phyloP scores from a whole-genome alignment of 1,284 basidiomycete species.

The Papiliotrema fonsecae region DNA sequence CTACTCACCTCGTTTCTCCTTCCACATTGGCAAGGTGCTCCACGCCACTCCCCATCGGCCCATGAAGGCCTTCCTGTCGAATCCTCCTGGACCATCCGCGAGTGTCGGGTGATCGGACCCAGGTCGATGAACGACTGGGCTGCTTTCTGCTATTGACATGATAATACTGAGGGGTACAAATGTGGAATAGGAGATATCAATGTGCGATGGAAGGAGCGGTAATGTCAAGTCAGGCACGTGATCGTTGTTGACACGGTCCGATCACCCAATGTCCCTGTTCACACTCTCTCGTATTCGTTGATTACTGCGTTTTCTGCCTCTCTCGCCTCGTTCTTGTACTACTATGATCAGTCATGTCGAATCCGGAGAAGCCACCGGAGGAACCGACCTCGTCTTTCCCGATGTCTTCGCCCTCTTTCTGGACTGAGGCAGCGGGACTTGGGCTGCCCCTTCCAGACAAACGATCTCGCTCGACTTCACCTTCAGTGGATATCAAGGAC shows the following conservation, averaged over 20 bases:
- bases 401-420: conserved; percentile 32
- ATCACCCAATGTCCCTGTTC: too few species aligned
- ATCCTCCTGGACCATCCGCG: conserved; percentile 30
- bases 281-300: too few species aligned
- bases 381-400: conserved; percentile 33
- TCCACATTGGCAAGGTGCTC: conserved; percentile 54
- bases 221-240: too few species aligned
- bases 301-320: too few species aligned
- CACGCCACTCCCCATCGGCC: conserved; percentile 52
- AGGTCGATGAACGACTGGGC: conserved; percentile 19
- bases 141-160: not conserved
- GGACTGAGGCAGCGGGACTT: conserved; percentile 25
- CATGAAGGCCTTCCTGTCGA: conserved; percentile 48
- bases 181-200: too few species aligned
- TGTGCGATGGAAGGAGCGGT: too few species aligned
- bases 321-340: too few species aligned
- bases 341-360: too few species aligned
- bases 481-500: conserved; percentile 1
- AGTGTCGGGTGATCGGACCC: conserved; percentile 33
- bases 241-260: too few species aligned
- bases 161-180: not conserved
- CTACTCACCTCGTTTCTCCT: conserved; percentile 32
- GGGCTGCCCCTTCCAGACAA: not conserved
- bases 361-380: too few species aligned
- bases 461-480: conserved; percentile 5